phyloP scores from a whole-genome alignment of 805 yeast species.

The Cyberlindnera petersonii region DNA sequence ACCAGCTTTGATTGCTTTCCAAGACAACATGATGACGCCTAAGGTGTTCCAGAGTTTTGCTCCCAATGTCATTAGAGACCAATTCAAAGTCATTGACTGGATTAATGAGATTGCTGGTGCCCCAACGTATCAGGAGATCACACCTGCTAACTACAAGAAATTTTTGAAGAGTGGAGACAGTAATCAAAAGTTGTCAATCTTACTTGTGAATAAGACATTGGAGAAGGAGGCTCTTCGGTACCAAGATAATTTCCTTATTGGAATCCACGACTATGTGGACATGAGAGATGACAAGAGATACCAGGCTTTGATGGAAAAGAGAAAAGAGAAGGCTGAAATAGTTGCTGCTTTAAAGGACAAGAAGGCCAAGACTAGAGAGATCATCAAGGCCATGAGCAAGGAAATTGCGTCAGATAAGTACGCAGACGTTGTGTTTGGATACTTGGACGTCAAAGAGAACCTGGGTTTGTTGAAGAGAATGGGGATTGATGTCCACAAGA shows the following conservation, averaged over 20 bases:
- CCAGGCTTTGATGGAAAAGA: slow-evolving; percentile 34
- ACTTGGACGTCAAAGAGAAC: slow-evolving; percentile 40
- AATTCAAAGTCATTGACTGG: slow-evolving; percentile 45
- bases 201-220: slow-evolving; percentile 11
- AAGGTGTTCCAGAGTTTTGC: slow-evolving; percentile 56
- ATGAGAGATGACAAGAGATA: slow-evolving; percentile 38
- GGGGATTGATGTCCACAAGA: slow-evolving; percentile 22
- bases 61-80: slow-evolving; percentile 58
- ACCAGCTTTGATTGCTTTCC: slow-evolving; percentile 61
- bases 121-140: slow-evolving; percentile 53
- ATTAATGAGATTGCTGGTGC: slow-evolving; percentile 36
- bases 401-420: slow-evolving; percentile 45
- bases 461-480: slow-evolving; percentile 8
- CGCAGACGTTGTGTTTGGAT: slow-evolving; percentile 42
- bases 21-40: slow-evolving; percentile 51
- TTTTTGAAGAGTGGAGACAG: slow-evolving; percentile 15
- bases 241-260: slow-evolving; percentile 23
- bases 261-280: slow-evolving; percentile 37
- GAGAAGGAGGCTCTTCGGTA: slow-evolving; percentile 24
- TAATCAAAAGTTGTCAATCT: slow-evolving; percentile 14
- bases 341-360: slow-evolving; percentile 42
- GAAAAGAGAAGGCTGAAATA: slow-evolving; percentile 39
- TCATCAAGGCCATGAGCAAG: slow-evolving; percentile 45
- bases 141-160: slow-evolving; percentile 15
- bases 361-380: slow-evolving; percentile 34